Evolutionary conservation across 2,329 filamentous ascomycete species (phyloP).

Genomic region (Teratosphaeria viscida): DNA sequence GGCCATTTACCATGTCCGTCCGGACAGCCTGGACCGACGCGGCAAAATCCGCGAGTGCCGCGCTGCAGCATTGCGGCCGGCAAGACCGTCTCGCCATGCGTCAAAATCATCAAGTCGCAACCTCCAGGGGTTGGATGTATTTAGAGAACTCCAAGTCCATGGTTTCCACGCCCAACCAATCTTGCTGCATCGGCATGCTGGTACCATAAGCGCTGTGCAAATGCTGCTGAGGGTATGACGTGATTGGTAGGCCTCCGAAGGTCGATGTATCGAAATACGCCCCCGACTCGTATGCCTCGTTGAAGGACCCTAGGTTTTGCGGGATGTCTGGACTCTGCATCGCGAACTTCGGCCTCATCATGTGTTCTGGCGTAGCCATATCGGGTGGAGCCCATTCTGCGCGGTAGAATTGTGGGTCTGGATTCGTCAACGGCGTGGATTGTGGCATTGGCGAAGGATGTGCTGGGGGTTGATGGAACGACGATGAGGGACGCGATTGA

Average conservation of each 20-base stretch:
- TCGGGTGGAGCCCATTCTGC: constrained; percentile 18
- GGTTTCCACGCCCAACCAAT: not conserved
- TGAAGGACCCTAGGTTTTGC: not conserved
- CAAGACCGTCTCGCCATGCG: not conserved
- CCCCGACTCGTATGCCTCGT: not conserved
- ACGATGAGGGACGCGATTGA: constrained; percentile 1
- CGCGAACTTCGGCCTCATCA: constrained; percentile 14
- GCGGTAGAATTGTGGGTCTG: constrained; percentile 22
- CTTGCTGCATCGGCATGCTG: constrained; percentile 2
- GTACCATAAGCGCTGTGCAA: constrained; percentile 4
- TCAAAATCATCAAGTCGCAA: not conserved
- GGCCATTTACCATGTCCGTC: not conserved
- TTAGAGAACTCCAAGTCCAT: not conserved
- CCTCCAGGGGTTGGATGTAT: not conserved
- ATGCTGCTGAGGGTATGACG: constrained; percentile 6
- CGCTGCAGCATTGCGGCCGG: not conserved
- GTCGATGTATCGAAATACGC: not conserved
- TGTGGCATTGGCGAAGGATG: constrained; percentile 17
- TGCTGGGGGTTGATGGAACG: constrained; percentile 1
- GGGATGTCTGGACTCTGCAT: constrained; percentile 6
- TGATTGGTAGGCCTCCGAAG: constrained; percentile 2
- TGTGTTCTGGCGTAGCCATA: constrained; percentile 9
- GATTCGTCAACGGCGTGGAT: constrained; percentile 10
- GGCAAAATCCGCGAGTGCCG: not conserved
- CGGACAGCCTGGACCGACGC: not conserved